Base-by-base conservation (phyloP, 345 rosid genomes). In the Citrus glauca region DNA sequence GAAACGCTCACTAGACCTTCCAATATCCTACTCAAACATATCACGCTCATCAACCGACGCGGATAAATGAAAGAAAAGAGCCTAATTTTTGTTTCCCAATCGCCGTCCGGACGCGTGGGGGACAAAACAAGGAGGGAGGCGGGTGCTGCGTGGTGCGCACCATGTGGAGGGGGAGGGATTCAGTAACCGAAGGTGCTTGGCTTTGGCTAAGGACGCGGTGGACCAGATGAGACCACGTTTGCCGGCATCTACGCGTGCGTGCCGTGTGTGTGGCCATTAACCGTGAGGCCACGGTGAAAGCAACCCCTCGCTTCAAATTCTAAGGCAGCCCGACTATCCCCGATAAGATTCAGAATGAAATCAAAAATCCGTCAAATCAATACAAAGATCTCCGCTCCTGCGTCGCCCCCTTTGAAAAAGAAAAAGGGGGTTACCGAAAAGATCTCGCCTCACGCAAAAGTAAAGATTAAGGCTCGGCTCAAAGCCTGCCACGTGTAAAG, bases 401-500 rank as follows among this genome's bases (percentile, higher is more conserved):
- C 16, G 0, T 42, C n/a, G n/a, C 0, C 22, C 19, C 30, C 28
- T 14, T 56, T 69, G 30, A 30, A 61, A 22, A 72, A 28, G 19
- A 8, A 63, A 7, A 53, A 53, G 22, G 9, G 60, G 63, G 35
- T 4, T 32, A 4, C 35, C 35, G 4, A 20, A 60, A 75, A 74
- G 7, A 14, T 63, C 66, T 80, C 60, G 10, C 0, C 48, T 42
- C 48, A 42, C 48, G 9, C 48, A 10, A 2, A 42, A 42, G 10
- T 2, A 9, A 42, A 42, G 11, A 10, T 42, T 42, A 42, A 42
- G 14, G 16, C 50, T 13, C 4, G 13, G 17, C 69, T 33, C 38
- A 22, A 6, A 22, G 66, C 17, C 9, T 9, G 77, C 69, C 83
- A 81, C 80, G 74, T 80, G 76, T 67, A 70, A 80, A 72, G 55